Percentiles rank a stretch among this genome's conserved stretches.
phyloP scores from a whole-genome alignment of 129 eudicot genomes.

The Smallanthus sonchifolius region DNA sequence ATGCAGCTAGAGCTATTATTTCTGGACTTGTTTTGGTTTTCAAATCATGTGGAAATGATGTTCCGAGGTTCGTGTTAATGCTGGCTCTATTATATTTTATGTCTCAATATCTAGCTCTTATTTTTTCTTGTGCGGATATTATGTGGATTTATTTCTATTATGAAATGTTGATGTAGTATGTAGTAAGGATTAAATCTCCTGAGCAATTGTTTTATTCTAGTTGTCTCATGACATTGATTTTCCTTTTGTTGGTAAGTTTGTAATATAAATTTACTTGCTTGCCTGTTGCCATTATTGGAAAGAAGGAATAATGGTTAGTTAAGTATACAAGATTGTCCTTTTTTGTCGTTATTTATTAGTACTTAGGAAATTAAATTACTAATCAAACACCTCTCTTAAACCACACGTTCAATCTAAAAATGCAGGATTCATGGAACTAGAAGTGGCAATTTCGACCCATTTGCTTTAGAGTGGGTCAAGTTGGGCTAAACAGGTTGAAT shows the following conservation, averaged over 20 bases:
- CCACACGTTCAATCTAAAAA: background rate
- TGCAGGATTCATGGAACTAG: background rate
- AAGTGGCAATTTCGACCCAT: background rate
- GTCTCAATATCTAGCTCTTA: background rate
- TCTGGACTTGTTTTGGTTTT: constrained; percentile 87
- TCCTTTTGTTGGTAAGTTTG: background rate
- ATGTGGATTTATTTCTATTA: background rate
- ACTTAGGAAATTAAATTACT: background rate
- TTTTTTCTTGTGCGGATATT: background rate
- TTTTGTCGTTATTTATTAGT: background rate
- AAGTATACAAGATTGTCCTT: background rate
- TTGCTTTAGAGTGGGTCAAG: background rate
- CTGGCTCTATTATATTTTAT: background rate
- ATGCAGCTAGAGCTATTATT: constrained; percentile 66
- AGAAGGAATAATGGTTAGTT: constrained; percentile 1
- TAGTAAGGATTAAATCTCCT: too few species aligned
- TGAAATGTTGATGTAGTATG: too few species aligned
- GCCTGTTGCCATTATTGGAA: background rate
- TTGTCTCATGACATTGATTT: background rate
- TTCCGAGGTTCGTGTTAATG: constrained; percentile 55
- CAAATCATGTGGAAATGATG: constrained; percentile 96
- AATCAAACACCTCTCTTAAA: background rate
- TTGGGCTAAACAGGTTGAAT: background rate
- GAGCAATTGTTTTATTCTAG: background rate
- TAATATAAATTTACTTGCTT: constrained; percentile 5